phyloP scores from a whole-genome alignment of 2,329 filamentous ascomycete species.

The Xenosphaeropsis pyriputrescens region DNA sequence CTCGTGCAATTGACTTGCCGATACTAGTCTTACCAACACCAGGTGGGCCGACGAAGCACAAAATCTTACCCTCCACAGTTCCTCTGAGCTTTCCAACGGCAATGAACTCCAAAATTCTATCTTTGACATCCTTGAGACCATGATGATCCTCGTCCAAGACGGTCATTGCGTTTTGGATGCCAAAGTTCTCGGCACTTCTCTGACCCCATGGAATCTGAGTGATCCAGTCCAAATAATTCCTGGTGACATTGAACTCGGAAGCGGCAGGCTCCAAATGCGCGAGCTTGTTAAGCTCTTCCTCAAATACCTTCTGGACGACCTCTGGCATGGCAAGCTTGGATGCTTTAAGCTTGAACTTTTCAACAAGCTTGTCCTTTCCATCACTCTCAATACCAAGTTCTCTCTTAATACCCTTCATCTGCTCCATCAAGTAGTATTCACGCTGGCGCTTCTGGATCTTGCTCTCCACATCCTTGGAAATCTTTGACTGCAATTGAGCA shows the following conservation, averaged over 20 bases:
- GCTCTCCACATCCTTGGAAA: conserved; percentile 91
- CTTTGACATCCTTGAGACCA: conserved; percentile 94
- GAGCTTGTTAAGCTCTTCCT: conserved; percentile 95
- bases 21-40: conserved; percentile 99
- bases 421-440: conserved; percentile 98
- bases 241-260: conserved; percentile 95
- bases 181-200: conserved; percentile 91
- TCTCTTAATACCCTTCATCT: conserved; percentile 96
- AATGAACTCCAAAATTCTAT: conserved; percentile 95
- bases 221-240: conserved; percentile 97
- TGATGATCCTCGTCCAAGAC: conserved; percentile 96
- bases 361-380: conserved; percentile 94
- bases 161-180: conserved; percentile 75
- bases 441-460: conserved; percentile 96
- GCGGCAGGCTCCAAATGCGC: conserved; percentile 89
- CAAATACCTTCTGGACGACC: conserved; percentile 90
- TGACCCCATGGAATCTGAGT: conserved; percentile 98
- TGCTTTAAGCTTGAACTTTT: conserved; percentile 94
- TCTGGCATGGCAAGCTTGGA: conserved; percentile 93
- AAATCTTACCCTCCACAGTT: conserved; percentile 94
- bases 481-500: conserved; percentile 90
- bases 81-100: conserved; percentile 93
- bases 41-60: conserved; percentile 93
- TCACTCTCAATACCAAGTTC: conserved; percentile 95
- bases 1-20: conserved; percentile 91